Base-by-base conservation (phyloP, 2,329 filamentous ascomycete genomes). In the Nemania bipapillata region DNA sequence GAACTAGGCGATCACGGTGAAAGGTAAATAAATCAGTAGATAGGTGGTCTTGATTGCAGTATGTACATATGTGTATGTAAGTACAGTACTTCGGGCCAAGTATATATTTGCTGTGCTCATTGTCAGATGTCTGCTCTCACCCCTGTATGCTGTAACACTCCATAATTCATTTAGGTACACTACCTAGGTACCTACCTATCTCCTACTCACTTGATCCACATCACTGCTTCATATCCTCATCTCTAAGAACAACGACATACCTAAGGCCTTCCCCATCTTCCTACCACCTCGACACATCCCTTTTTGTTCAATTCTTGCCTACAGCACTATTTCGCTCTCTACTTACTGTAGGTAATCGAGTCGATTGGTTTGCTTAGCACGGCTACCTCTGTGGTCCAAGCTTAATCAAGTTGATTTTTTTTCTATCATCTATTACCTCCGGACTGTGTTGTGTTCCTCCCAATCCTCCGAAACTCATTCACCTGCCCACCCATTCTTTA, bases 91-190 rank as follows among this genome's bases (percentile, higher is more conserved):
- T 45, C 40, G n/a, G 20, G 40, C 40, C 40, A 45, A 45, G 40
- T n/a, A 45, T 45, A n/a, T 45, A 49, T 59, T 59, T 52, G 57
- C 20, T 60, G 57, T 50, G 57, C 42, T 52, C 45, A 50, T 60
- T 60, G 57, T 60, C 45, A 59, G 56, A 59, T 47, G 28, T 50
- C 57, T 49, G 56, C 40, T 26, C 26, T 49, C 30, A n/a, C 42
- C 28, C 42, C 56, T 35, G 42, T 49, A 32, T 24, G 26, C 55
- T 58, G 55, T 26, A 58, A 58, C 55, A 28, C 56, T 59, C 56
- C 55, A 55, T 57, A 28, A 49, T 35, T 54, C 30, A 55, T 55
- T 9, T 32, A 32, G 30, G 30, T 32, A 32, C 4, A 32, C 30
- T 32, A 32, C 4, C 17, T 20, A 4, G 40, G n/a, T n/a, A n/a